phyloP scores from a whole-genome alignment of 768 basidiomycete species.

The Amanita subjunquillea region DNA sequence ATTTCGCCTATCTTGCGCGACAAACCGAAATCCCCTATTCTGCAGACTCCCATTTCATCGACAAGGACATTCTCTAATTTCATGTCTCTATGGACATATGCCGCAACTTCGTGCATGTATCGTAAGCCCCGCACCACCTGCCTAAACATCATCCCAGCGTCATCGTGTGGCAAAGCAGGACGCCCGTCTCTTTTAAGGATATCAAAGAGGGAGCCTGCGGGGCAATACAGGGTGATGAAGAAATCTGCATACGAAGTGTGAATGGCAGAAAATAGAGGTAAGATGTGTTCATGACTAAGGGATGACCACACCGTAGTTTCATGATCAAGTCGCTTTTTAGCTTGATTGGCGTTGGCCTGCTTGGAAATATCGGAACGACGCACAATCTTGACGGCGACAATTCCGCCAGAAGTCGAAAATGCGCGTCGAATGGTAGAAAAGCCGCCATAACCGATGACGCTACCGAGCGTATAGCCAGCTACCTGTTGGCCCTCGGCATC shows the following conservation, averaged over 20 bases:
- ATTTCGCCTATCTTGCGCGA: slow-evolving; percentile 50
- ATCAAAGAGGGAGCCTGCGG: slow-evolving; percentile 77
- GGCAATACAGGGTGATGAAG: slow-evolving; percentile 77
- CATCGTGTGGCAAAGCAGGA: slow-evolving; percentile 65
- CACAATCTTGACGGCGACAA: slow-evolving; percentile 81
- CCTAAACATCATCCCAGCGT: slow-evolving; percentile 76
- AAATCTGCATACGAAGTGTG: slow-evolving; percentile 59
- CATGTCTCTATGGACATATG: slow-evolving; percentile 85
- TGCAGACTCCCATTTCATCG: slow-evolving; percentile 81
- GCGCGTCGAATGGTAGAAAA: slow-evolving; percentile 76
- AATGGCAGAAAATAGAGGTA: slow-evolving; percentile 66
- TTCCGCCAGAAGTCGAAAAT: slow-evolving; percentile 47
- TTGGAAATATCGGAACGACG: slow-evolving; percentile 45
- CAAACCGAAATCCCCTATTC: slow-evolving; percentile 81
- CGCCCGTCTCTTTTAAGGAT: slow-evolving; percentile 64
- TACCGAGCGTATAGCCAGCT: slow-evolving; percentile 66
- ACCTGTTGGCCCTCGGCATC: slow-evolving; percentile 64
- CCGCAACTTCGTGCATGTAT: slow-evolving; percentile 71
- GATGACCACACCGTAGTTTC: slow-evolving; percentile 68
- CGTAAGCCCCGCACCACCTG: slow-evolving; percentile 77
- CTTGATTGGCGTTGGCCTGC: slow-evolving; percentile 34
- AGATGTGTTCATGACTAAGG: slow-evolving; percentile 76
- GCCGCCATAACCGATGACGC: slow-evolving; percentile 67
- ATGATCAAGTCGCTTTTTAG: slow-evolving; percentile 49
- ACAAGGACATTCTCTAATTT: slow-evolving; percentile 96